phyloP scores from a whole-genome alignment of 805 yeast genomes.

The Kluyveromyces starmeri region DNA sequence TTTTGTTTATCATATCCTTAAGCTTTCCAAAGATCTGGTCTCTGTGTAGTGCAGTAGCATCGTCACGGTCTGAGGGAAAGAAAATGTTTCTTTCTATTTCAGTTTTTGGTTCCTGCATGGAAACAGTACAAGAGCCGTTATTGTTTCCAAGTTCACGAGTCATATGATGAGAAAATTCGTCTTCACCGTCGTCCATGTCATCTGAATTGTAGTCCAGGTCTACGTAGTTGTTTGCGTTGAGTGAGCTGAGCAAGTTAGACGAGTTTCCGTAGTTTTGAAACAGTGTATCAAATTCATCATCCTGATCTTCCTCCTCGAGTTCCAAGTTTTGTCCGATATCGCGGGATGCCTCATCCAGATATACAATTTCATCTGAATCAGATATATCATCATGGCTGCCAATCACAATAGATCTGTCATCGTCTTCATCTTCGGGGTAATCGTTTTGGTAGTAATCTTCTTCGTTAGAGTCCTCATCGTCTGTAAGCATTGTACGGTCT shows the following conservation, averaged over 20 bases:
- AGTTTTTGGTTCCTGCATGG: not conserved
- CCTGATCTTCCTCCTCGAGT: not conserved
- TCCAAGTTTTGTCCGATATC: slow-evolving; percentile 9
- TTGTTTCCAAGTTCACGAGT: slow-evolving; percentile 11
- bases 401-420: slow-evolving; percentile 33
- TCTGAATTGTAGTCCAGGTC: slow-evolving; percentile 23
- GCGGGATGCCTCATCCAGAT: not conserved
- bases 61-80: slow-evolving; percentile 47
- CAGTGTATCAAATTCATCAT: slow-evolving; percentile 9
- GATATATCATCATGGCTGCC: slow-evolving; percentile 32
- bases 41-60: slow-evolving; percentile 53
- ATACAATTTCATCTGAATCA: slow-evolving; percentile 29
- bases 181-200: slow-evolving; percentile 6
- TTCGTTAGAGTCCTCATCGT: slow-evolving; percentile 82
- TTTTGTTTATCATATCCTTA: slow-evolving; percentile 43
- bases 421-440: slow-evolving; percentile 91
- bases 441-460: slow-evolving; percentile 89
- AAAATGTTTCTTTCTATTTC: slow-evolving; percentile 41
- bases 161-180: not conserved
- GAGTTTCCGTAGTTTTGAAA: slow-evolving; percentile 18
- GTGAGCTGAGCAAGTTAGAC: slow-evolving; percentile 18
- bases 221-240: slow-evolving; percentile 23
- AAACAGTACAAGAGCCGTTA: slow-evolving; percentile 5
- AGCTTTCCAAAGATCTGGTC: slow-evolving; percentile 52
- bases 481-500: slow-evolving; percentile 40